Percentiles rank a stretch among this genome's conserved stretches.
Conservation (phyloP, 345 rosid species). For the Geranium rotundifolium region DNA sequence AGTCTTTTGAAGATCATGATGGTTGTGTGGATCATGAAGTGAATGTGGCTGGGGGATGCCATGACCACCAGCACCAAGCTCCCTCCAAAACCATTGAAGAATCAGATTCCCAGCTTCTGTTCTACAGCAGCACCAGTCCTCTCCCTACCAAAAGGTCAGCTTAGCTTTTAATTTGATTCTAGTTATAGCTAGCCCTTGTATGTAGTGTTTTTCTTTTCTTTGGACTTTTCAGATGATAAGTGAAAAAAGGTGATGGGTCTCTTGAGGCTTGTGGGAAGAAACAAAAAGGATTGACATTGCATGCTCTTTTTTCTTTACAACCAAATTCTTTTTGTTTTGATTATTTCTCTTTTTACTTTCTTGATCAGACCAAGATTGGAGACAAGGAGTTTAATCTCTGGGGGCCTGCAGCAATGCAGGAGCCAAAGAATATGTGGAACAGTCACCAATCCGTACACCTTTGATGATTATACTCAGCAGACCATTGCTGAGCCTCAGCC, state of each 20-base stretch:
- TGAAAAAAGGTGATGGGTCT: slow-evolving; percentile 8
- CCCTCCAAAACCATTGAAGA: slow-evolving; percentile 22
- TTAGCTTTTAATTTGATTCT: not conserved
- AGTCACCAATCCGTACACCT: slow-evolving; percentile 22
- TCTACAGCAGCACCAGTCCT: slow-evolving; percentile 7
- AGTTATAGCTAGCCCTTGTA: not conserved
- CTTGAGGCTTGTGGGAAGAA: slow-evolving; percentile 14
- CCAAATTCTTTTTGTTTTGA: slow-evolving; percentile 14
- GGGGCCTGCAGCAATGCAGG: slow-evolving; percentile 37
- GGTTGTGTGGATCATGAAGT: slow-evolving; percentile 20
- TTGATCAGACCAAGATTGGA: slow-evolving; percentile 31
- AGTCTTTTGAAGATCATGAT: slow-evolving; percentile 24
- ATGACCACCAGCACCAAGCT: not conserved
- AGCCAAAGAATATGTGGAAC: slow-evolving; percentile 19
- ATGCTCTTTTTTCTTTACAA: slow-evolving; percentile 16
- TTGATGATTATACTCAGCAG: slow-evolving; percentile 31
- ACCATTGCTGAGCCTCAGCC: slow-evolving; percentile 11
- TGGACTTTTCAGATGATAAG: not conserved
- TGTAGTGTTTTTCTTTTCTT: slow-evolving; percentile 2
- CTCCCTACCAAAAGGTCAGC: slow-evolving; percentile 35
- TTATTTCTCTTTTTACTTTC: not conserved
- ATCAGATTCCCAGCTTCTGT: slow-evolving; percentile 27
- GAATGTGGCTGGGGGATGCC: not conserved
- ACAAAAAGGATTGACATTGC: slow-evolving; percentile 17
- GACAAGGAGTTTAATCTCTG: slow-evolving; percentile 36